These are phyloP conservation scores for Microdochium bolleyi DNA, from an alignment of 2,329 filamentous ascomycete genomes.

Conservation along the genomic window DNA sequence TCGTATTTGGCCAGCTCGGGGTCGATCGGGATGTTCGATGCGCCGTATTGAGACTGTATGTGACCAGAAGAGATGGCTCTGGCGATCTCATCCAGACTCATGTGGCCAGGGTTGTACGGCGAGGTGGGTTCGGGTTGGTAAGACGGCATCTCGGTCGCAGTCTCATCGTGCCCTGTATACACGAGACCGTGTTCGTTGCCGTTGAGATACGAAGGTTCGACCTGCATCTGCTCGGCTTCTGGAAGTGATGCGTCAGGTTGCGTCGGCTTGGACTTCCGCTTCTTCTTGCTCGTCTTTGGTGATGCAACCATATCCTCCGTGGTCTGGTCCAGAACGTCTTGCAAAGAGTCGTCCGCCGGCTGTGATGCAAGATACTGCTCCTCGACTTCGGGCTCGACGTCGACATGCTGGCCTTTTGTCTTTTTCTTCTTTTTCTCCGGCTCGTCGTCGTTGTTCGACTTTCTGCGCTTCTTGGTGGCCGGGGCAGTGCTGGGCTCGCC, in stretches of 20 bases:
- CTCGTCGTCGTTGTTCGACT: neutral
- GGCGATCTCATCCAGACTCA: neutral
- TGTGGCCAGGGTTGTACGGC: neutral
- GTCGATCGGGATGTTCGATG: neutral
- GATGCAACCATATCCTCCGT: neutral
- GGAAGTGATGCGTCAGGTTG: neutral
- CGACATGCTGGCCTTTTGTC: neutral
- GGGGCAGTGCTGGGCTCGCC: neutral
- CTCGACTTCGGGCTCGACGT: neutral
- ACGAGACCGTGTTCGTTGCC: neutral
- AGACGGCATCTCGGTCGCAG: neutral
- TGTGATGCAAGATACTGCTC: neutral
- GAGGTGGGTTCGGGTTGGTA: neutral
- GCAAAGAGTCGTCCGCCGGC: neutral
- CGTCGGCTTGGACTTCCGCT: neutral
- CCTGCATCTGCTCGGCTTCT: neutral
- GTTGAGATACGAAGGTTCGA: neutral
- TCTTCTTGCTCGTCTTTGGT: neutral
- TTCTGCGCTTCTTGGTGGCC: neutral
- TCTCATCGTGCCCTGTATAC: neutral
- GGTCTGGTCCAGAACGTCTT: neutral
- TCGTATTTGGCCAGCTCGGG: neutral
- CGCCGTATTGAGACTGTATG: neutral
- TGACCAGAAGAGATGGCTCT: neutral
- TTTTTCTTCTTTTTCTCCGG: neutral